Base-by-base conservation (phyloP, 345 rosid species). In the Boechera stricta region DNA sequence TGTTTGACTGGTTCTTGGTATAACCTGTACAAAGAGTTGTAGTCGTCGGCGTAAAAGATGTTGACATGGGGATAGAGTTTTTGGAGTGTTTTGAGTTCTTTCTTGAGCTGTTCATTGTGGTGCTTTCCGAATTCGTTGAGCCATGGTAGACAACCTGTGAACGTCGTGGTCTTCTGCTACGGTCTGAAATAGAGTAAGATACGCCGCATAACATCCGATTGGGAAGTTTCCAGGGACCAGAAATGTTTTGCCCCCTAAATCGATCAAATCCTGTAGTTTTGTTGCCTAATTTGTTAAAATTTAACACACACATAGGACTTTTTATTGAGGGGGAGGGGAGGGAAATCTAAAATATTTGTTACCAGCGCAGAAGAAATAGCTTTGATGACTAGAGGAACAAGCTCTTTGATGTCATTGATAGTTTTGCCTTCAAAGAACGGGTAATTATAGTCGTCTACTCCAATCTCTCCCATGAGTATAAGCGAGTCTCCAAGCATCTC, bases 381-480 rank as follows among this genome's bases (percentile, higher is more conserved):
- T 18, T 79, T 26, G 31, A 75, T 61, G 26, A 84, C 73, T 11
- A 47, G 58, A 55, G 89, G 87, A 52, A 79, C 84, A 49, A 78
- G 59, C 24, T 73, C 71, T 60, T 15, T 83, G 35, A 79, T 63
- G 15, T 32, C 79, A 45, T 75, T 67, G n/a, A 44, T 12, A 45
- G 42, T 69, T 64, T 52, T 77, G 24, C 85, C 74, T 52, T 18
- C 10, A 2, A 66, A 41, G 49, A 85, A 69, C 0, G 73, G 78
- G 55, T 82, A 33, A 18, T 66, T 74, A 61, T 82, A 84, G 63
- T 87, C 89, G 0, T 85, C 85, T 5, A 85, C 87, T 39, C 91
- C 91, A 9, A 87, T 85, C 75, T 87, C 87, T 72, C 91, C 91
- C 83, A 85, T 66, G 0, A 84, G 76, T 72, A 87, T 64, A 68